Evolutionary conservation across 805 yeast species (phyloP), one percentile per base, ranked within the genome.

Genomic region (Yamadazyma philogaea): DNA sequence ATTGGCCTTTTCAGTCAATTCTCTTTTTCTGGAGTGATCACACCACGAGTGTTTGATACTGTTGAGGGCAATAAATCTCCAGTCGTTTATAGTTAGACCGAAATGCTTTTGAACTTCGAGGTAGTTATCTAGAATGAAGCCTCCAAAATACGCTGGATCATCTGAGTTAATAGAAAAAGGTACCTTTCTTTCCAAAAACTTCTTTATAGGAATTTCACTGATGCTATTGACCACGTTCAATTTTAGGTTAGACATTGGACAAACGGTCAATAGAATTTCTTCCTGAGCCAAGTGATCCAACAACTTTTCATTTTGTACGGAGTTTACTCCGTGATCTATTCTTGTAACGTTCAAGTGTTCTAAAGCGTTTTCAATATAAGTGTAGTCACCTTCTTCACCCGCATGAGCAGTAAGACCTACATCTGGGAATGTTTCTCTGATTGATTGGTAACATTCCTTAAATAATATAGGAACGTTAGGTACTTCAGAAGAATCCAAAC

Each of bases 321-420:
- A 75, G 55, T 82, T 79, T 50, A 85, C 78, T 42, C 95, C 95
- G 56, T 87, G 95, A 56, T 87, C 95, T 43, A 87, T 82, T 61
- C 96, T 76, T 26, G 81, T 72, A 19, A 78, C 86, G 1, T 77
- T 70, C 44, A 84, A 71, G 36, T 70, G 44, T 52, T 83, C 82
- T 47, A 86, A 64, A 1, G 93, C 66, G 40, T 71, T 72, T 7
- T 64, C 45, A 20, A 86, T 85, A 51, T 69, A 84, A n/a, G 78
- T 74, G 32, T 87, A 80, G 49, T 83, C 87, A 40, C 91, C 95
- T 67, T 87, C 95, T 64, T 87, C 95, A 54, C 95, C 95, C 2
- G 93, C 95, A 56, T 87, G 95, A 2, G 95, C 91, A 28, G 95
- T 87, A 42, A 84, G 69, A 30, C 79, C 74, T 42, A 82, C 74